Conservation (phyloP, 108 stramenopile genomes). For the Pseudonitzschia pungens region DNA sequence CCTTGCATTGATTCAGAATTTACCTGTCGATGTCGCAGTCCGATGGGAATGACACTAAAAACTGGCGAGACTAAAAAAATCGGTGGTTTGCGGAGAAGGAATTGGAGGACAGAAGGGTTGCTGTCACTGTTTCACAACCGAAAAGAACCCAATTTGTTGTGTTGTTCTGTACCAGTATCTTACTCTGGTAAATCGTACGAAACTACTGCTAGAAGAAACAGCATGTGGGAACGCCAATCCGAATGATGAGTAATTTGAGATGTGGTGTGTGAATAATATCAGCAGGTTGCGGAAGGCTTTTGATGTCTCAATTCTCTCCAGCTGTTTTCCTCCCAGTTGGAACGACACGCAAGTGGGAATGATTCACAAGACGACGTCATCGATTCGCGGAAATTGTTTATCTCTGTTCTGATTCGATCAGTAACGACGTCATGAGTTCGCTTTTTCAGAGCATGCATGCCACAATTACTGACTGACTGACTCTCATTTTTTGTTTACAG, state of each 20-base stretch:
- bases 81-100: not conserved
- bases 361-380: not conserved
- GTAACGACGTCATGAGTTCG: not conserved
- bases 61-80: not conserved
- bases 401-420: too few species aligned
- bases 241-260: not conserved
- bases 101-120: not conserved
- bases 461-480: too few species aligned
- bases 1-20: too few species aligned
- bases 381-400: not conserved
- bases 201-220: not conserved
- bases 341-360: constrained; percentile 1
- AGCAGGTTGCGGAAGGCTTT: not conserved
- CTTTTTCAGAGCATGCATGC: not conserved
- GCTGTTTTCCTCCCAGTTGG: not conserved
- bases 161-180: too few species aligned
- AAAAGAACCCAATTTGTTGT: not conserved
- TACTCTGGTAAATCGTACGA: too few species aligned
- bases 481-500: too few species aligned
- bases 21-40: not conserved
- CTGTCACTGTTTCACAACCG: not conserved
- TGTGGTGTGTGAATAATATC: not conserved
- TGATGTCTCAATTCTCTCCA: not conserved
- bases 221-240: not conserved
- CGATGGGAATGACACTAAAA: not conserved